Conservation (phyloP, 2,329 filamentous ascomycete species). For the Sphaerostilbella broomeana region DNA sequence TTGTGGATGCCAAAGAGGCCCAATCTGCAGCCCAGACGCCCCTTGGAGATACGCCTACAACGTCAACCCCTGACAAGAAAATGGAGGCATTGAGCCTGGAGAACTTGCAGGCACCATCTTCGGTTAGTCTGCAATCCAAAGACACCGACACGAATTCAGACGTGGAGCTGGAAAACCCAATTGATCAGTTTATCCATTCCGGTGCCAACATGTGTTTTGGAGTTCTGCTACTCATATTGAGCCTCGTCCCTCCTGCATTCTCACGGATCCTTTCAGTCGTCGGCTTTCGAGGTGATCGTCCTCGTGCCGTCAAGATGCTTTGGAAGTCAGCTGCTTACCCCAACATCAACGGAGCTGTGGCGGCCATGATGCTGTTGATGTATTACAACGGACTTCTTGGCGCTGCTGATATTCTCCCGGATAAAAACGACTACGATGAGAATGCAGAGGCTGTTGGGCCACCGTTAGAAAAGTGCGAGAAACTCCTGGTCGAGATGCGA, state of each 20-base stretch:
- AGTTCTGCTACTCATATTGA: conserved; percentile 77
- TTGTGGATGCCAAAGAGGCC: conserved; percentile 50
- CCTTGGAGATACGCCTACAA: conserved; percentile 18
- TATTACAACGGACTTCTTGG: conserved; percentile 87
- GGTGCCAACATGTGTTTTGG: conserved; percentile 88
- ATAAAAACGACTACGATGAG: conserved; percentile 44
- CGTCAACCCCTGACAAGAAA: conserved; percentile 17
- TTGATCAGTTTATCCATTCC: conserved; percentile 84
- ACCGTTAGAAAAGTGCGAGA: conserved; percentile 60
- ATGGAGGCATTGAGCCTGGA: conserved; percentile 16
- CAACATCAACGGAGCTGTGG: conserved; percentile 89
- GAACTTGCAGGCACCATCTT: conserved; percentile 11
- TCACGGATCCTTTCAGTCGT: conserved; percentile 80
- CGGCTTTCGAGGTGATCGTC: conserved; percentile 83
- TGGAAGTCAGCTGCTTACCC: conserved; percentile 83
- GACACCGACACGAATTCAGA: conserved; percentile 51
- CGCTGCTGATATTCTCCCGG: conserved; percentile 79
- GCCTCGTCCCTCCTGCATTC: conserved; percentile 86
- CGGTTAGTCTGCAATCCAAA: conserved; percentile 22
- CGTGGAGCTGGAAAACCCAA: conserved; percentile 59
- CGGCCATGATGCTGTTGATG: conserved; percentile 70
- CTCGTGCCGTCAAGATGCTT: conserved; percentile 74
- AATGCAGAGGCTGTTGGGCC: conserved; percentile 61
- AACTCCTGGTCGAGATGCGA: conserved; percentile 67
- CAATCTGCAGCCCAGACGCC: conserved; percentile 39